A percentile compares a stretch with the other conserved stretches of the same genome.
phyloP scores from a whole-genome alignment of 2,329 filamentous ascomycete genomes.

The Colletotrichum ledebouriae region DNA sequence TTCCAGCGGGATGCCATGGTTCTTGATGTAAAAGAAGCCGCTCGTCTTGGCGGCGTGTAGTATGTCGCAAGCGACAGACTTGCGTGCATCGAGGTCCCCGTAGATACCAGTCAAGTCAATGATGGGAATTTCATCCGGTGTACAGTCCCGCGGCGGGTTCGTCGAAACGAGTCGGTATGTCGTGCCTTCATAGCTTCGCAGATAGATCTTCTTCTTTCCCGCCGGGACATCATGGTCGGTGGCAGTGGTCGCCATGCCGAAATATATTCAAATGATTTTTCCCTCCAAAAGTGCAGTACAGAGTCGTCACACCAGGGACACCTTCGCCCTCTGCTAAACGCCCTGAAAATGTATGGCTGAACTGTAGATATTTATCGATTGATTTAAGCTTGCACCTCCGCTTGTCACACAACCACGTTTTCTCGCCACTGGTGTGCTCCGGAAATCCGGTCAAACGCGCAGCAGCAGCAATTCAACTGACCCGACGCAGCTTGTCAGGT shows the following conservation, averaged over 20 bases:
- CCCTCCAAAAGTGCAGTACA: too few relatives aligned
- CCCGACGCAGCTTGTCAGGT: background rate
- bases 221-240: conserved; percentile 1
- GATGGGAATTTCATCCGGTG: conserved; percentile 59
- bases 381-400: background rate
- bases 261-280: too few relatives aligned
- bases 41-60: conserved; percentile 56
- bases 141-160: conserved; percentile 54
- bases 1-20: conserved; percentile 56
- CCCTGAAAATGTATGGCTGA: too few relatives aligned
- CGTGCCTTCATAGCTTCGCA: conserved; percentile 34
- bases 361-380: background rate
- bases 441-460: background rate
- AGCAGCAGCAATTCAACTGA: background rate
- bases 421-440: conserved; percentile 15
- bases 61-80: conserved; percentile 54
- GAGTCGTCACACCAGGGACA: too few relatives aligned
- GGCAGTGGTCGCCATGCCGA: background rate
- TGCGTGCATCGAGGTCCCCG: conserved; percentile 52
- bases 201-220: conserved; percentile 29
- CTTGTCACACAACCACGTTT: conserved; percentile 18
- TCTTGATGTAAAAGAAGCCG: conserved; percentile 63
- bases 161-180: conserved; percentile 35
- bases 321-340: too few relatives aligned
- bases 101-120: conserved; percentile 57